These are phyloP conservation scores for Opeltia flavorubescens DNA, from an alignment of 495 filamentous ascomycete species.

Conservation along the genomic window DNA sequence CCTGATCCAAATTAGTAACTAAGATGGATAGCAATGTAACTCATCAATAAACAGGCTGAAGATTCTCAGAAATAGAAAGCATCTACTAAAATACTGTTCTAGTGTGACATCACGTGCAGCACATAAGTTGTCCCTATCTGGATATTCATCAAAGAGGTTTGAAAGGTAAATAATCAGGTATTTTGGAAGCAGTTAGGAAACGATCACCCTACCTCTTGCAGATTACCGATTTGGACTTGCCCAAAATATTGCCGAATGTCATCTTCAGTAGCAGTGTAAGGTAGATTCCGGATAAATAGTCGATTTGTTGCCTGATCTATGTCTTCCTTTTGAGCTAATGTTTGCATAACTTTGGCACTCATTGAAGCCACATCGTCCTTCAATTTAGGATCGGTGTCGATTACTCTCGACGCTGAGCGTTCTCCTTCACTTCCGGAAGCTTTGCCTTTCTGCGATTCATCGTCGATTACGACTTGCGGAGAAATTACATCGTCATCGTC, in stretches of 20 bases:
- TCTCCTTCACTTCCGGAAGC: slow-evolving; percentile 15
- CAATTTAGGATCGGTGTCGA: not conserved
- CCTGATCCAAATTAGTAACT: slow-evolving; percentile 41
- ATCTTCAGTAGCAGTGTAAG: slow-evolving; percentile 64
- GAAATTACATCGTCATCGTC: slow-evolving; percentile 47
- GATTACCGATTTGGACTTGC: slow-evolving; percentile 39
- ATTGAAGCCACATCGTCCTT: not conserved
- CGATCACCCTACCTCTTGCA: slow-evolving; percentile 67
- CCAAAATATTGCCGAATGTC: slow-evolving; percentile 60
- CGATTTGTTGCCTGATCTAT: slow-evolving; percentile 39
- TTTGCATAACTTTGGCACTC: not conserved
- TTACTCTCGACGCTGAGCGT: not conserved
- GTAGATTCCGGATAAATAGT: slow-evolving; percentile 79
- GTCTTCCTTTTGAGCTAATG: slow-evolving; percentile 9
- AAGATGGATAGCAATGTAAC: not conserved
- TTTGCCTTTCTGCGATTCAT: slow-evolving; percentile 11
- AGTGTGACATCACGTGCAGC: slow-evolving; percentile 47
- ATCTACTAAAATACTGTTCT: slow-evolving; percentile 70
- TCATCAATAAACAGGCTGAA: not conserved
- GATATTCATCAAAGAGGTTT: slow-evolving; percentile 85
- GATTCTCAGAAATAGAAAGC: slow-evolving; percentile 48
- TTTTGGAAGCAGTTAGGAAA: too few species aligned
- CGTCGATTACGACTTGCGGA: slow-evolving; percentile 12
- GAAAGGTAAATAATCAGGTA: too few species aligned
- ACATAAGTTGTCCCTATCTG: slow-evolving; percentile 99